phyloP scores from a whole-genome alignment of 2,329 filamentous ascomycete genomes.

The Thelonectria blattea region DNA sequence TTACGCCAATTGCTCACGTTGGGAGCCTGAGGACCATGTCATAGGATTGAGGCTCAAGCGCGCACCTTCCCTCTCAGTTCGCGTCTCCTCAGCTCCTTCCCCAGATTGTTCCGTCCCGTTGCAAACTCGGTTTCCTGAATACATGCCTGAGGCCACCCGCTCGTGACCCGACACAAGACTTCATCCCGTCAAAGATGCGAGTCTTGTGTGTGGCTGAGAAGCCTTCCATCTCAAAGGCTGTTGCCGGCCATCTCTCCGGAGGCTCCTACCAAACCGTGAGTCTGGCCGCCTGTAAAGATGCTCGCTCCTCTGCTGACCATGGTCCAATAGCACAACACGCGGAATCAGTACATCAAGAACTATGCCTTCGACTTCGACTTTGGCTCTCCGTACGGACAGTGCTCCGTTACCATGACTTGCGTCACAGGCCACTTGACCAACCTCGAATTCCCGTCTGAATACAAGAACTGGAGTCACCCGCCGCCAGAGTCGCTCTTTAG shows the following conservation, averaged over 20 bases:
- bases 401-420: slow-evolving; percentile 90
- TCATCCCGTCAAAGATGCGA: slow-evolving; percentile 49
- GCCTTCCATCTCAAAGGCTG: slow-evolving; percentile 93
- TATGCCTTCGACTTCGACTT: slow-evolving; percentile 93
- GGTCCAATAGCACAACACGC: slow-evolving; percentile 65
- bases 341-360: slow-evolving; percentile 86
- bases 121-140: neutral
- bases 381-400: slow-evolving; percentile 77
- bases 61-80: neutral
- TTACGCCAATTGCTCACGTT: neutral
- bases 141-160: slow-evolving; percentile 6
- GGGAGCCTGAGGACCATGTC: neutral
- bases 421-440: slow-evolving; percentile 86
- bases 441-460: slow-evolving; percentile 77
- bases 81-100: slow-evolving; percentile 3
- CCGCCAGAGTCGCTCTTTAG: slow-evolving; percentile 81
- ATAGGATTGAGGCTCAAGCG: slow-evolving; percentile 1
- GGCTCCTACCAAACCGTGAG: slow-evolving; percentile 73
- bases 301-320: slow-evolving; percentile 32
- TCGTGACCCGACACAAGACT: slow-evolving; percentile 4
- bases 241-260: slow-evolving; percentile 87
- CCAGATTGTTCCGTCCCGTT: neutral
- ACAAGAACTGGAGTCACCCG: slow-evolving; percentile 81
- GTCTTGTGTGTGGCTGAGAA: slow-evolving; percentile 68
- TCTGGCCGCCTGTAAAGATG: neutral